Evolutionary conservation across 1,284 basidiomycete species (phyloP).

Genomic region (Pseudozyma pruni): DNA sequence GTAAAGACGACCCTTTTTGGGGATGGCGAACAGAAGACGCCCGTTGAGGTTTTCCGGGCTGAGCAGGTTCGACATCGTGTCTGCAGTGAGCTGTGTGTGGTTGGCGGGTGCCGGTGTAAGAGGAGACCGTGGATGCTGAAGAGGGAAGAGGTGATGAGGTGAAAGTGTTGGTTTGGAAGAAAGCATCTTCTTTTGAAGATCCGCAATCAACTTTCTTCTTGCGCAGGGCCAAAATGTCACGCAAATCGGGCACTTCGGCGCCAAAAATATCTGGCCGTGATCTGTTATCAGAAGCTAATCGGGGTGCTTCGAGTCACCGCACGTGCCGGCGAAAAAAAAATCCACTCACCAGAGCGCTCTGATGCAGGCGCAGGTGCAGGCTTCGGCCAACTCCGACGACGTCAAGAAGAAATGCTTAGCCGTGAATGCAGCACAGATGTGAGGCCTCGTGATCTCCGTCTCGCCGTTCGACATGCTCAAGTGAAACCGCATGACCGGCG

Average conservation of each 20-base stretch:
- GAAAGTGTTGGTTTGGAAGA: slow-evolving; percentile 1
- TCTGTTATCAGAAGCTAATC: too few species aligned
- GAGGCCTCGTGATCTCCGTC: too few species aligned
- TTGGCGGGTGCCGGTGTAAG: not conserved
- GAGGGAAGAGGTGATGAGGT: not conserved
- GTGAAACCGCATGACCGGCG: too few species aligned
- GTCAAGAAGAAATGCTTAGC: slow-evolving; percentile 24
- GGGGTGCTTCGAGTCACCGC: not conserved
- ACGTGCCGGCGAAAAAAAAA: slow-evolving; percentile 1
- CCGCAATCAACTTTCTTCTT: not conserved
- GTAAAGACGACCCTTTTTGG: slow-evolving; percentile 93
- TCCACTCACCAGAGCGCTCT: too few species aligned
- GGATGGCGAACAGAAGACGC: slow-evolving; percentile 90
- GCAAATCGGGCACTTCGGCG: too few species aligned
- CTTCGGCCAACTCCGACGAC: slow-evolving; percentile 29
- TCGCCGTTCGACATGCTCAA: not conserved
- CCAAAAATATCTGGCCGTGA: not conserved
- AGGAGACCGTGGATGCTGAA: not conserved
- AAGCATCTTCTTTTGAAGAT: slow-evolving; percentile 36
- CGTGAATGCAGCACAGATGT: too few species aligned
- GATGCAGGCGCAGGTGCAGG: not conserved
- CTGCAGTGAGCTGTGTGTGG: not conserved
- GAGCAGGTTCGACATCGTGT: slow-evolving; percentile 59
- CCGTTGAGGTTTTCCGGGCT: slow-evolving; percentile 70
- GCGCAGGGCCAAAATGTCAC: too few species aligned